Conservation (phyloP, 2,329 filamentous ascomycete species). For the Rachicladosporium sp. region DNA sequence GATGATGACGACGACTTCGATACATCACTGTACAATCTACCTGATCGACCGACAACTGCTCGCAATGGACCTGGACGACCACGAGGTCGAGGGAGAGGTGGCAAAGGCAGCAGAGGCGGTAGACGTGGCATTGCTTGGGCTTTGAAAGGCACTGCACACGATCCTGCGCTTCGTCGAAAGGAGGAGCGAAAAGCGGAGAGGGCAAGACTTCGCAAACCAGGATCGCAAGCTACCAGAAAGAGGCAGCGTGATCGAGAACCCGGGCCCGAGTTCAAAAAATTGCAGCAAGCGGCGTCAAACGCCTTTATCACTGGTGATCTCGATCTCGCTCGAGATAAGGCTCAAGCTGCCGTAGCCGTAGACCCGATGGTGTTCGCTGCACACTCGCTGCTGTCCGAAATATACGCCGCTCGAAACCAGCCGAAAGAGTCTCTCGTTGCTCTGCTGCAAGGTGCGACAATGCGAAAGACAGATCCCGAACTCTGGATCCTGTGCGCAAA, state of each 20-base stretch:
- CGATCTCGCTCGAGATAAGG: constrained; percentile 43
- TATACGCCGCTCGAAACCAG: constrained; percentile 43
- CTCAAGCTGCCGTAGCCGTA: constrained; percentile 38
- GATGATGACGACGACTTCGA: no score
- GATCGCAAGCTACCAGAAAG: constrained; percentile 16
- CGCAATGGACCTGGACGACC: constrained; percentile 12
- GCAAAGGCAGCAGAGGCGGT: constrained; percentile 9
- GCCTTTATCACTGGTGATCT: constrained; percentile 53
- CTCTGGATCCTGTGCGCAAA: constrained; percentile 47
- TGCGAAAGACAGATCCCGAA: constrained; percentile 40
- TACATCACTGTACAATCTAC: no score
- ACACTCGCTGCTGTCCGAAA: constrained; percentile 48
- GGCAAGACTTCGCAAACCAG: background rate
- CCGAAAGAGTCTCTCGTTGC: constrained; percentile 44
- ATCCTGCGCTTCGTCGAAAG: constrained; percentile 11
- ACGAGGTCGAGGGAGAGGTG: constrained; percentile 14
- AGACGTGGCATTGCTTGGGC: constrained; percentile 7
- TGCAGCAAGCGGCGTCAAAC: constrained; percentile 54
- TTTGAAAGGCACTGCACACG: constrained; percentile 23
- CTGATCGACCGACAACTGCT: background rate
- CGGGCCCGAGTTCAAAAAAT: constrained; percentile 56
- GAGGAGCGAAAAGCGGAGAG: constrained; percentile 10
- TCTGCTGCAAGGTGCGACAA: constrained; percentile 43
- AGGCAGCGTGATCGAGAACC: constrained; percentile 44
- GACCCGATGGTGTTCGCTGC: constrained; percentile 53